Conservation (phyloP, 768 basidiomycete species). For the Amanita polypyramis region DNA sequence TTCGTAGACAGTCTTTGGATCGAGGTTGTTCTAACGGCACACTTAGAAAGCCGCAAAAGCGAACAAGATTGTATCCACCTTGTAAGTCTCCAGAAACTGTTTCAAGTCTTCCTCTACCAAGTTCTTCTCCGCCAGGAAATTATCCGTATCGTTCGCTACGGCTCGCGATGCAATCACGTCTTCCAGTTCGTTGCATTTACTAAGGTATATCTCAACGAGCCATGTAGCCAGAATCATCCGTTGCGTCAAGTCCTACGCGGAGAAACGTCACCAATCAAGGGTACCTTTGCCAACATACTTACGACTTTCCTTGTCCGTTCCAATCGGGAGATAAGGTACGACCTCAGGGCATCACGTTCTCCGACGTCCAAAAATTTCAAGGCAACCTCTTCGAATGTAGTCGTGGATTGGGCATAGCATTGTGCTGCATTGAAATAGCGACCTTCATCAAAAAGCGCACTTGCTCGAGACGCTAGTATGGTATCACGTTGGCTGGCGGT, state of each 20-base stretch:
- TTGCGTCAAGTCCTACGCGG: conserved; percentile 76
- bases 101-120: conserved; percentile 89
- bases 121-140: conserved; percentile 65
- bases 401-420: conserved; percentile 82
- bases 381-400: conserved; percentile 84
- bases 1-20: conserved; percentile 80
- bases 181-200: conserved; percentile 93
- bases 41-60: neutral
- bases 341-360: conserved; percentile 83
- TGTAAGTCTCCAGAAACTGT: conserved; percentile 91
- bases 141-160: conserved; percentile 73
- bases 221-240: conserved; percentile 97
- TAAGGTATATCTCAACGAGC: conserved; percentile 95
- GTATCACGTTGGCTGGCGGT: conserved; percentile 81
- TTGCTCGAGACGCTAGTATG: conserved; percentile 76
- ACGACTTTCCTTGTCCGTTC: conserved; percentile 81
- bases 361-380: conserved; percentile 83
- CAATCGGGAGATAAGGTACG: conserved; percentile 80
- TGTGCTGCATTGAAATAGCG: conserved; percentile 89
- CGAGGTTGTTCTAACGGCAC: conserved; percentile 59
- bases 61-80: conserved; percentile 34
- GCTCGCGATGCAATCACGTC: conserved; percentile 87
- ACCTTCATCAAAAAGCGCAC: conserved; percentile 65
- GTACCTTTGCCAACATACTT: conserved; percentile 15
- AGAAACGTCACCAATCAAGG: neutral